Evolutionary conservation across 805 yeast species (phyloP).

Genomic region (Wickerhamiella nectarea): DNA sequence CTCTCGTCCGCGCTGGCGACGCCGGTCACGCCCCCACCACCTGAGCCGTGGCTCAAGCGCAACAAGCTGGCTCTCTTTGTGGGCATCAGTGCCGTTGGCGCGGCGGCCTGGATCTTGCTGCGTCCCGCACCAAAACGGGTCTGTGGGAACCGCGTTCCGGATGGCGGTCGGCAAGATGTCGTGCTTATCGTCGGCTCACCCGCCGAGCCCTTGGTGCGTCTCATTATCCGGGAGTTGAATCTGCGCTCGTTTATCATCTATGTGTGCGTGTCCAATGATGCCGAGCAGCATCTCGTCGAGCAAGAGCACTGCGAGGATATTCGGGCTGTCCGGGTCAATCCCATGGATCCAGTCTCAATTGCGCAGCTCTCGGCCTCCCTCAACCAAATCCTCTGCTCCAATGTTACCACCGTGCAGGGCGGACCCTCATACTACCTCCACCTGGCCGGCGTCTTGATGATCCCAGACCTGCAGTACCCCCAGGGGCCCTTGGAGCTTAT

Average conservation of each 20-base stretch:
- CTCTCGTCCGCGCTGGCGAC: background rate
- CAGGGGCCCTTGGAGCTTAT: conserved; percentile 52
- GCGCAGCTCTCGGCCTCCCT: conserved; percentile 39
- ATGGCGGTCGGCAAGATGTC: conserved; percentile 67
- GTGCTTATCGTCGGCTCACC: conserved; percentile 67
- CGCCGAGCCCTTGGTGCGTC: conserved; percentile 54
- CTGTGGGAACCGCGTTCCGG: conserved; percentile 45
- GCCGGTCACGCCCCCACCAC: conserved; percentile 3
- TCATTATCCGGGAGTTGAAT: conserved; percentile 61
- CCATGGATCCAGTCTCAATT: conserved; percentile 34
- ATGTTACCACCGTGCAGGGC: conserved; percentile 46
- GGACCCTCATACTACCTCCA: conserved; percentile 42
- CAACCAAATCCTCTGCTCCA: conserved; percentile 35
- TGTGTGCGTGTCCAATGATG: conserved; percentile 50
- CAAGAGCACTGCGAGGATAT: conserved; percentile 54
- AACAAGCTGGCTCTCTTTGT: background rate
- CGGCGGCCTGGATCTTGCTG: background rate
- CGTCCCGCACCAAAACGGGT: conserved; percentile 26
- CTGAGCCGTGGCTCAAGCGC: conserved; percentile 3
- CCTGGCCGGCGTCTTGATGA: conserved; percentile 50
- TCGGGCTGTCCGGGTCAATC: conserved; percentile 44
- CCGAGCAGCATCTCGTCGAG: conserved; percentile 35
- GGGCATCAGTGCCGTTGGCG: conserved; percentile 7
- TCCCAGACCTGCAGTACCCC: conserved; percentile 59
- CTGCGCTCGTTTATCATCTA: conserved; percentile 71